Evolutionary conservation across 441 rosid genomes (phyloP), one percentile per base, ranked within the genome.

Genomic region (Populus hybrid): DNA sequence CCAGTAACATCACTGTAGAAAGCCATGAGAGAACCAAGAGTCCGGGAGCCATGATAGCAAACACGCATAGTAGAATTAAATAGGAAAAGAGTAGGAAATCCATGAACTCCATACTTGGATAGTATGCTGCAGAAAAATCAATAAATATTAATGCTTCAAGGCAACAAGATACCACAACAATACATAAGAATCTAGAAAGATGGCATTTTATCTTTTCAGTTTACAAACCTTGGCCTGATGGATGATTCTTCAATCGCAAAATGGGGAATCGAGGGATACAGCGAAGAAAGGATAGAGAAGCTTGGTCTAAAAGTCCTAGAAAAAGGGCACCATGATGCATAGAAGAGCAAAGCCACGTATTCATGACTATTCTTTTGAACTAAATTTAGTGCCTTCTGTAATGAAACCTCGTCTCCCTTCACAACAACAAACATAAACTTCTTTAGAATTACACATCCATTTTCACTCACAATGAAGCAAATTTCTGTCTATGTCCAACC

Each of bases 291-390:
- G 75, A 89, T 64, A 71, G 91, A 87, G 77, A 95, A 93, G 28
- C 84, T 86, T 3, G 94, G 97, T 65, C 91, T 87, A 68, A 93
- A 89, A n/a, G 78, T 82, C 78, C 89, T 81, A 1, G 99, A 95
- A 82, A 95, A 95, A 36, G 97, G 98, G 86, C 99, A 95, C 97
- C 99, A 93, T 2, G 97, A 89, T 38, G 99, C 97, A 81, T 93
- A 91, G 82, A 95, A 95, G 67, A 95, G 92, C 86, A 93, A 86
- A 45, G 98, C 97, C 74, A 90, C 94, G 69, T 89, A 89, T 21
- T 83, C 85, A 74, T 85, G 83, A 66, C 84, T 82, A 73, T 86
- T 83, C 87, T 80, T 86, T 82, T 93, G 82, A 77, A 92, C 87
- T 85, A 91, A 83, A 83, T 79, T 89, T 84, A 93, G 74, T 16